A percentile compares a stretch with the other conserved stretches of the same genome.
Conservation (phyloP, 2,329 filamentous ascomycete species). For the Hymenoscyphus infarciens region DNA sequence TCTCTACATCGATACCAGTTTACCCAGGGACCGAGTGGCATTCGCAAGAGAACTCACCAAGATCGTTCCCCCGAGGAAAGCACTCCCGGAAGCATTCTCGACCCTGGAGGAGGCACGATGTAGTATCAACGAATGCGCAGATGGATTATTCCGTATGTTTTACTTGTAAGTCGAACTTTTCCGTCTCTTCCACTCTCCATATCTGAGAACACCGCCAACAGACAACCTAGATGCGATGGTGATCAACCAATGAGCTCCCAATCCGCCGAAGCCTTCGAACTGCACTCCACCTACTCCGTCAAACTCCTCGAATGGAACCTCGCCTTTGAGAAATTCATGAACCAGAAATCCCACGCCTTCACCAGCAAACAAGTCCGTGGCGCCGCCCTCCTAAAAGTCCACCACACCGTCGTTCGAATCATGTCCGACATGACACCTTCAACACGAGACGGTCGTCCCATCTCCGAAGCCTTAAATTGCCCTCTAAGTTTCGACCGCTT, state of each 20-base stretch:
- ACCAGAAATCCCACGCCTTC: constrained; percentile 20
- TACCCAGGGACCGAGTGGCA: constrained; percentile 16
- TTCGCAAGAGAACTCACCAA: constrained; percentile 23
- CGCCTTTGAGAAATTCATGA: constrained; percentile 30
- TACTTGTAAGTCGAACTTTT: constrained; percentile 20
- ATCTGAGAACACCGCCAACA: neutral
- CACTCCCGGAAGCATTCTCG: constrained; percentile 24
- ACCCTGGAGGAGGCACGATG: constrained; percentile 26
- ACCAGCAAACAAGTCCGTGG: constrained; percentile 29
- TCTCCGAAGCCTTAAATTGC: constrained; percentile 22
- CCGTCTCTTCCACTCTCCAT: neutral
- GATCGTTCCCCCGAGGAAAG: constrained; percentile 13
- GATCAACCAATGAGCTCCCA: constrained; percentile 22
- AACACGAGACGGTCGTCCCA: constrained; percentile 16
- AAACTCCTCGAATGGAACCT: constrained; percentile 25
- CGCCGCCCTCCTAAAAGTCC: constrained; percentile 32
- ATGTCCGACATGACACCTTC: constrained; percentile 23
- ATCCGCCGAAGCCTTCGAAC: constrained; percentile 14
- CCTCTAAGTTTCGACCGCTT: constrained; percentile 16
- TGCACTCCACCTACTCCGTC: constrained; percentile 17
- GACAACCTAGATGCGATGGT: constrained; percentile 14
- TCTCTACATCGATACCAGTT: constrained; percentile 30
- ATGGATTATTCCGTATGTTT: constrained; percentile 28
- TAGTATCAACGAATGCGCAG: constrained; percentile 23
- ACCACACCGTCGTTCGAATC: constrained; percentile 26